phyloP scores from a whole-genome alignment of 371 early-diverging fungal genomes.

The Gilbertella persicaria region DNA sequence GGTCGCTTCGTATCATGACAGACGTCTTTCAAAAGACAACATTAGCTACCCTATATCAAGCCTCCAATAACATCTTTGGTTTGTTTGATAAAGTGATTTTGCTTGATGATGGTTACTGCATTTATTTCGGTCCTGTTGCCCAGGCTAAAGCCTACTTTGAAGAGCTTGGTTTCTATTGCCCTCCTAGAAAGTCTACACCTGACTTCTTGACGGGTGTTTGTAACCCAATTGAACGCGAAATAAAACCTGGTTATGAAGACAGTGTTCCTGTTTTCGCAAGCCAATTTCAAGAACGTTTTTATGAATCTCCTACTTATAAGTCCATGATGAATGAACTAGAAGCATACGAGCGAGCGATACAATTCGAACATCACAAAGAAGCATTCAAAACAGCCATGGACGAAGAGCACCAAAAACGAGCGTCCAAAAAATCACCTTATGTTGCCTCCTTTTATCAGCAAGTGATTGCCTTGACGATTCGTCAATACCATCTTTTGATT shows the following conservation, averaged over 20 bases:
- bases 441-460: conserved; percentile 66
- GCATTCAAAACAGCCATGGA: conserved; percentile 55
- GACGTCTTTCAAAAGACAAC: conserved; percentile 65
- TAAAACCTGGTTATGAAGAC: conserved; percentile 56
- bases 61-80: conserved; percentile 72
- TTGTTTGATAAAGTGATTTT: conserved; percentile 77
- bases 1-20: conserved; percentile 67
- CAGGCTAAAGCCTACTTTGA: conserved; percentile 68
- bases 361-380: conserved; percentile 30
- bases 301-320: conserved; percentile 37
- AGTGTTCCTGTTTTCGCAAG: conserved; percentile 42
- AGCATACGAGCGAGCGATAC: conserved; percentile 38
- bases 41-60: conserved; percentile 67
- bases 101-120: conserved; percentile 69
- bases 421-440: conserved; percentile 55
- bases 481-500: conserved; percentile 59
- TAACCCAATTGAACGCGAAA: conserved; percentile 59
- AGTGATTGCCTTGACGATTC: conserved; percentile 57
- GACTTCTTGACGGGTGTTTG: conserved; percentile 78
- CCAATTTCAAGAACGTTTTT: conserved; percentile 51
- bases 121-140: conserved; percentile 73
- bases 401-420: conserved; percentile 59
- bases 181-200: conserved; percentile 71
- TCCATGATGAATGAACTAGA: conserved; percentile 37
- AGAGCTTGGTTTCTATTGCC: conserved; percentile 66